Base-by-base conservation (phyloP, 2,329 filamentous ascomycete genomes). In the Alternaria triticina region DNA sequence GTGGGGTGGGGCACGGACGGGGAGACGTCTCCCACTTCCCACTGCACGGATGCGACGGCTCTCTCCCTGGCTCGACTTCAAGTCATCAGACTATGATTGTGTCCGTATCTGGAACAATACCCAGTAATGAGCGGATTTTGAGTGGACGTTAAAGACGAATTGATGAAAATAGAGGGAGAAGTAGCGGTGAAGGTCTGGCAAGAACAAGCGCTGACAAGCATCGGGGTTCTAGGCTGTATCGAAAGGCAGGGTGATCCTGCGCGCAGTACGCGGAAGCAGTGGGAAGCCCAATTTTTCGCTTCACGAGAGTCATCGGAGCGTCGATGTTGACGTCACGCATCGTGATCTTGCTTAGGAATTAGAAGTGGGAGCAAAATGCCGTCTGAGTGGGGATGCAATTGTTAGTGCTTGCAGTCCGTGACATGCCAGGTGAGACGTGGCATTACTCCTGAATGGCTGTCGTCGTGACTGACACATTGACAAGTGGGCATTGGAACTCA, bases 241-340 rank as follows among this genome's bases (percentile, higher is more conserved):
- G 47, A 60, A 44, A 47, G 52, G 52, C 28, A 45, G 57, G 56
- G 57, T 43, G 47, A 22, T 52, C 40, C 23, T 61, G 33, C 25
- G 30, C 47, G 49, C 40, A 47, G 33, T 10, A 15, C 22, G 22
- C 54, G 54, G 57, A 49, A n/a, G 57, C 25, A 44, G 56, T 52
- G 54, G 52, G 44, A 61, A 47, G 27, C 43, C 13, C 27, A 25
- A 45, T 49, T 58, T 63, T 28, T 52, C 60, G 51, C 20, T 56
- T 45, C 36, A n/a, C 43, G n/a, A 23, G 49, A 55, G 44, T 33
- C 33, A 59, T 61, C 52, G 27, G 45, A 61, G 43, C 45, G 20
- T 20, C 44, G 49, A 51, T 40, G 15, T 47, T 73, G 70, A 74
- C 71, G 68, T 74, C 70, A 74, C 67, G 54, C 47, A 72, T 72